Evolutionary conservation across 2,329 filamentous ascomycete genomes (phyloP).

Genomic region (Paecilomyces sp.): DNA sequence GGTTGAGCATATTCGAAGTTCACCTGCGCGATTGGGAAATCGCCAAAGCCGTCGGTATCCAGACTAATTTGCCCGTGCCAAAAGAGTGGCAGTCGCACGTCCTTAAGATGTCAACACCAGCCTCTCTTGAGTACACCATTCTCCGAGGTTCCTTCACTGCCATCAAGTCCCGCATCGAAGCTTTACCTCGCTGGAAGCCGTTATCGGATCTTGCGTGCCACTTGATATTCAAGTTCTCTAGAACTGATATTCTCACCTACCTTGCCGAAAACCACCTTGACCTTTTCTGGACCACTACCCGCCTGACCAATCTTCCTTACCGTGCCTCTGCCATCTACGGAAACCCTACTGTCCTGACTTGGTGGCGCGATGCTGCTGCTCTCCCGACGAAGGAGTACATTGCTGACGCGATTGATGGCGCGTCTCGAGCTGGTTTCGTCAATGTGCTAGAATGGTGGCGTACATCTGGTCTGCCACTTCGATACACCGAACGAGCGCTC

Average conservation of each 20-base stretch:
- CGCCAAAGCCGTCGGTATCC: constrained; percentile 71
- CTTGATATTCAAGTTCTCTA: constrained; percentile 84
- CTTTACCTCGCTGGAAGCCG: constrained; percentile 62
- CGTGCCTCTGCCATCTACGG: constrained; percentile 85
- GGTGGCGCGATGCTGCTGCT: constrained; percentile 78
- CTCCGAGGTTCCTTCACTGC: constrained; percentile 63
- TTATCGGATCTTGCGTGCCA: constrained; percentile 77
- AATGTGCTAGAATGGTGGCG: constrained; percentile 91
- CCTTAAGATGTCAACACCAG: constrained; percentile 58
- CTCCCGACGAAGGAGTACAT: constrained; percentile 85
- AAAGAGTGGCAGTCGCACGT: constrained; percentile 62
- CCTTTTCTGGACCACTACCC: constrained; percentile 80
- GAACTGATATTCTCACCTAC: constrained; percentile 69
- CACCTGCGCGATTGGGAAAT: constrained; percentile 86
- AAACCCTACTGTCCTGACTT: constrained; percentile 75
- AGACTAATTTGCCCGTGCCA: constrained; percentile 68
- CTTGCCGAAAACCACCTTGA: constrained; percentile 61
- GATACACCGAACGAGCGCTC: constrained; percentile 79
- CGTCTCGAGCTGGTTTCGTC: constrained; percentile 77
- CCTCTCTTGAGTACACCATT: constrained; percentile 77
- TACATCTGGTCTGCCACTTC: constrained; percentile 67
- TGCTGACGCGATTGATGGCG: constrained; percentile 76
- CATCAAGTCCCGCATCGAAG: constrained; percentile 65
- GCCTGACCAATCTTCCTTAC: constrained; percentile 72
- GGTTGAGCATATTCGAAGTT: constrained; percentile 75